Evolutionary conservation across 495 filamentous ascomycete species (phyloP), one percentile per base, ranked within the genome.

Genomic region (Trichocladium antarcticum): DNA sequence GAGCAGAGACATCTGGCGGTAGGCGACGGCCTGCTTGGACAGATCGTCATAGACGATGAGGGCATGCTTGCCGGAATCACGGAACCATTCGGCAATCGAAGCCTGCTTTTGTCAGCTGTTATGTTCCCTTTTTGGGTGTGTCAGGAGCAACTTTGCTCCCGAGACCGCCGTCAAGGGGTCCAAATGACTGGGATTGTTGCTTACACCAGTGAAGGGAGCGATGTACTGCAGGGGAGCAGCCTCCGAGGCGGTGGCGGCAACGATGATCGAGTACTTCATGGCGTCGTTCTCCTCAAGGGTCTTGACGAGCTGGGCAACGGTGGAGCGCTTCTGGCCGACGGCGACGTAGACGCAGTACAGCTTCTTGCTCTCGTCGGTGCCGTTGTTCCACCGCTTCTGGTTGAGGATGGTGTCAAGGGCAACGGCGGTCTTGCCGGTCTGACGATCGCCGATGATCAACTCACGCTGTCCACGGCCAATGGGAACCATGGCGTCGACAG

Each of bases 391-490:
- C 60, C 93, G 81, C 79, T 86, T 90, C 79, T 98, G 92, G 82
- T 98, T 98, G 51, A 98, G 85, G 53, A 98, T 98, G 68, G 92
- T 81, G 63, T 98, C 92, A 40, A 98, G 87, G 66, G 88, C 92
- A 69, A 98, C 92, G 65, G 92, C 92, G 68, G 92, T 98, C 85
- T 98, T 98, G 74, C 92, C 92, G 59, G 92, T 98, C 74, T 98
- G 92, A 85, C 92, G 93, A 72, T 98, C 92, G 74, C 92, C 92
- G 76, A 98, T 98, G 73, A 98, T 97, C 76, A 98, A 79, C 76
- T 98, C 92, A 87, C 92, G 92, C 77, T 98, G 92, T 63, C 92
- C 92, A 89, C 92, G 92, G 68, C 92, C 92, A 64, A 98, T 97
- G 63, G 92, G 92, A 53, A 98, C 92, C 92, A 98, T 98, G 68